Percentiles rank a stretch among this genome's conserved stretches.
These are phyloP conservation scores for Hypoxylon sp. DNA, from an alignment of 2,329 filamentous ascomycete genomes.

Conservation along the genomic window DNA sequence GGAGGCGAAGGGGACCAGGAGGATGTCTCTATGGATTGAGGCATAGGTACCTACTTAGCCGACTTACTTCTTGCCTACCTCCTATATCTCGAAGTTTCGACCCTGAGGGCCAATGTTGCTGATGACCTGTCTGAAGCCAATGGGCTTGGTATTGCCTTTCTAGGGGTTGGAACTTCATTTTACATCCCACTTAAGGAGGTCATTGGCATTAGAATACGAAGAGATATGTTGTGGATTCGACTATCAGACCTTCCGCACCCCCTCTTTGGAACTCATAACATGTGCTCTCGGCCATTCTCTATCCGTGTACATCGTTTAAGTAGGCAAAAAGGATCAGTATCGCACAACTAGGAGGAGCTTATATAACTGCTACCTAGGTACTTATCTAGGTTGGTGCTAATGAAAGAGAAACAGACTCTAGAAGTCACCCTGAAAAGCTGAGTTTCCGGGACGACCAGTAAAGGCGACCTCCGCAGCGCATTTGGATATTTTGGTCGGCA, in stretches of 20 bases:
- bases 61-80: not conserved
- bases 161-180: not conserved
- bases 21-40: conserved; percentile 43
- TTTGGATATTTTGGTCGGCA: not conserved
- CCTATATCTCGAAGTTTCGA: not conserved
- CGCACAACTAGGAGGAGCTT: not conserved
- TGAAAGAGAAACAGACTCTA: not conserved
- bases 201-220: not conserved
- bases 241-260: not conserved
- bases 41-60: no score
- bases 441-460: not conserved
- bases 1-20: conserved; percentile 40
- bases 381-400: not conserved
- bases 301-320: not conserved
- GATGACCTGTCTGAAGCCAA: not conserved
- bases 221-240: not conserved
- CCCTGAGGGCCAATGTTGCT: not conserved
- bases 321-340: not conserved
- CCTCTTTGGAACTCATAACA: not conserved
- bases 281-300: not conserved
- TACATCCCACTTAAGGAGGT: not conserved
- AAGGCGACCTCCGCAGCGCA: not conserved
- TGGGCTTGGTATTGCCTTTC: not conserved
- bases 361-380: not conserved
- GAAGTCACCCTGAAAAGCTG: not conserved